Base-by-base conservation (phyloP, 2,329 filamentous ascomycete genomes). In the Fusarium marasasianum region DNA sequence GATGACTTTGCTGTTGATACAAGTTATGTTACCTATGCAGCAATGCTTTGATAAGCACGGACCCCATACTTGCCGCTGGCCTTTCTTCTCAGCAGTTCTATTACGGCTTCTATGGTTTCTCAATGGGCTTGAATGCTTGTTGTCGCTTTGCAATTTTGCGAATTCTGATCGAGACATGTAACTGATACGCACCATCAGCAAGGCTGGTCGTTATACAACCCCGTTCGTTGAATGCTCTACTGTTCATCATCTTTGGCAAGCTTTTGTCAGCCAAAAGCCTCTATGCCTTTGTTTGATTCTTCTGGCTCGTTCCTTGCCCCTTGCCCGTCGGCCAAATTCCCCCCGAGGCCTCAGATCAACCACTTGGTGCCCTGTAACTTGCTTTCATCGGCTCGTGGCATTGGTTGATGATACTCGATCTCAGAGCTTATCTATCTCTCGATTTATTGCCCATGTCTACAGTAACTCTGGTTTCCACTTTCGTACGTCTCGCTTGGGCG, bases 271-370 rank as follows among this genome's bases (percentile, higher is more conserved):
- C 26, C 24, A 17, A 22, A 43, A 35, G 20, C 29, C 31, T 55
- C 66, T 38, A n/a, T 60, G 7, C 58, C 44, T 73, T 73, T 54
- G 66, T 73, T 73, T 73, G 71, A 73, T 73, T 73, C 71, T 73
- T 73, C 48, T 71, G 61, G 29, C 48, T 53, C 33, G 22, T 43
- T 40, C 47, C 35, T 51, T 31, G 37, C 33, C 35, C 71, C 33
- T 37, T 38, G n/a, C 20, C 41, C 24, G 11, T 41, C 44, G 50
- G 26, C 50, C 58, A 59, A 73, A 72, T 45, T 74, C 45, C 24
- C 38, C 68, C n/a, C 11, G 43, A 51, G n/a, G 29, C 41, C 54
- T 47, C 43, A 33, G 48, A 24, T 41, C 40, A 38, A 50, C 37
- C 37, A 41, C 63, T 18, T 41, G 31, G 3, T 37, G 18, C 29